Evolutionary conservation across 2,329 filamentous ascomycete genomes (phyloP).

Genomic region (Monilinia fructigena): DNA sequence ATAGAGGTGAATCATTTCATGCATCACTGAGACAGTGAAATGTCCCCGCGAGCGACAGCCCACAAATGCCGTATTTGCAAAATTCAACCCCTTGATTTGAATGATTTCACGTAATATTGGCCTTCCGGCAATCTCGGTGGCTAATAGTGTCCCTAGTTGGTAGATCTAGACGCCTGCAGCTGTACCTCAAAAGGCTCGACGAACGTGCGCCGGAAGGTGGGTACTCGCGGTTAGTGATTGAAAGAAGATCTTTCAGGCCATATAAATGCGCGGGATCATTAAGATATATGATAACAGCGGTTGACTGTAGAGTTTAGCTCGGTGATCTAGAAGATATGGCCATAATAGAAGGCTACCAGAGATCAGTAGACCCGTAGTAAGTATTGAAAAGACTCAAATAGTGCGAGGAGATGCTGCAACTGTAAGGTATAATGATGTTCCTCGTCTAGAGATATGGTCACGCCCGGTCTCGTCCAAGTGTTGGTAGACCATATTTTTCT

Average conservation of each 20-base stretch:
- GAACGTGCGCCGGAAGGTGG: background rate
- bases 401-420: background rate
- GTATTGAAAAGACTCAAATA: background rate
- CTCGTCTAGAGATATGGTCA: conserved; percentile 3
- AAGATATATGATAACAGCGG: background rate
- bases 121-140: background rate
- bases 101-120: too few relatives aligned
- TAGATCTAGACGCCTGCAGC: background rate
- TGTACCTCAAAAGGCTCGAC: background rate
- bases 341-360: background rate
- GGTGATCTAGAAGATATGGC: background rate
- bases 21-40: too few relatives aligned
- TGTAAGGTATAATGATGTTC: background rate
- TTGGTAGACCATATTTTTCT: background rate
- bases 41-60: too few relatives aligned
- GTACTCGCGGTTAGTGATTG: conserved; percentile 4
- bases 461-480: background rate
- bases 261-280: conserved; percentile 1
- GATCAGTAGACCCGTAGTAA: background rate
- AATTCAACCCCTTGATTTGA: too few relatives aligned
- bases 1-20: too few relatives aligned
- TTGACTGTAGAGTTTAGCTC: background rate
- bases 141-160: background rate
- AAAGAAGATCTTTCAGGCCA: background rate
- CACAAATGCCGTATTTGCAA: too few relatives aligned